phyloP scores from a whole-genome alignment of 371 early-diverging fungal species.

The Chytridium lagenaria region DNA sequence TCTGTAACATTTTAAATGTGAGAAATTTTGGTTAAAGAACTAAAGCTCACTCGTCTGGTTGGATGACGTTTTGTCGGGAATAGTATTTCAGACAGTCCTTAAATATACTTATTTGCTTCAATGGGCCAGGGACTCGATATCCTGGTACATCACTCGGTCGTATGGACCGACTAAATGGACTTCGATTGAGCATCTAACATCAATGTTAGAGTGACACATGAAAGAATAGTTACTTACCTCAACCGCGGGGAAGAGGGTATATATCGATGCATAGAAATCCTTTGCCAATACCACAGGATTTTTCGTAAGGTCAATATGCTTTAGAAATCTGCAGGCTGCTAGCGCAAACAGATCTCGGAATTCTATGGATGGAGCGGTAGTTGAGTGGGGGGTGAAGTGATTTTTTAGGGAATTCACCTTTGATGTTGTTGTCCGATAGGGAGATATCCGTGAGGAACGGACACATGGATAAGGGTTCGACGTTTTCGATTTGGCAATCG shows the following conservation, averaged over 20 bases:
- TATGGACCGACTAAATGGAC: neutral
- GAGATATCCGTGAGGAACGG: conserved; percentile 41
- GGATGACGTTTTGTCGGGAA: conserved; percentile 1
- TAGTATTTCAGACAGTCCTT: conserved; percentile 15
- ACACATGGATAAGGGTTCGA: conserved; percentile 43
- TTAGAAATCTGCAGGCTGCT: conserved; percentile 38
- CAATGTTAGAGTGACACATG: too few relatives aligned
- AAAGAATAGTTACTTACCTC: conserved; percentile 24
- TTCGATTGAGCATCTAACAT: neutral
- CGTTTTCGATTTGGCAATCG: conserved; percentile 41
- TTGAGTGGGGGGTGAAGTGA: neutral
- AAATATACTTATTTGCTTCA: conserved; percentile 7
- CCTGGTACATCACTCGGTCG: neutral
- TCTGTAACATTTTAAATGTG: conserved; percentile 22
- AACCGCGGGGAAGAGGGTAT: conserved; percentile 28
- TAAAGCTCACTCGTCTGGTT: conserved; percentile 1
- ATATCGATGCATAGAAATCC: conserved; percentile 24
- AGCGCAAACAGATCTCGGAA: conserved; percentile 31
- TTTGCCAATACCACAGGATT: conserved; percentile 31
- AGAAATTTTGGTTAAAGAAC: neutral
- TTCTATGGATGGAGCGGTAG: conserved; percentile 27
- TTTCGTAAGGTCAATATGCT: conserved; percentile 29
- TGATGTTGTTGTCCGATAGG: conserved; percentile 41
- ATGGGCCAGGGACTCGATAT: neutral
- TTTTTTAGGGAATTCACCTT: too few relatives aligned